Evolutionary conservation across 306 rosid species (phyloP).

Genomic region (Castanea crenata): DNA sequence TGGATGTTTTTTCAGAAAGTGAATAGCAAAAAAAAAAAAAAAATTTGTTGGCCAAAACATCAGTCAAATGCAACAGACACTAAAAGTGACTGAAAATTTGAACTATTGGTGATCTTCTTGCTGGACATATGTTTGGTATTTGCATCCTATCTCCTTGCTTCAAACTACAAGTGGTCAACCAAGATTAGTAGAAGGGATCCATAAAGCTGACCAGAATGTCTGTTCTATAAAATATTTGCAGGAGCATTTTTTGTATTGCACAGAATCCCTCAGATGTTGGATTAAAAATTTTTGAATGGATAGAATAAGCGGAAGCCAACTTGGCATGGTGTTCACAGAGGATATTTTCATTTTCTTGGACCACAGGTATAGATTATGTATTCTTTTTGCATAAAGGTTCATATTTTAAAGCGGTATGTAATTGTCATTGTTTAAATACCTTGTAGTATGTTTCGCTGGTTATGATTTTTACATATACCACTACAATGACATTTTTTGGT

Average conservation of each 20-base stretch:
- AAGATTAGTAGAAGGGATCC: neutral
- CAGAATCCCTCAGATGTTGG: neutral
- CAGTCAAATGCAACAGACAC: constrained; percentile 10
- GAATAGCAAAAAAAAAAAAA: neutral
- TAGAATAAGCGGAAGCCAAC: neutral
- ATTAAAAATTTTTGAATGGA: neutral
- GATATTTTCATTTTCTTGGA: neutral
- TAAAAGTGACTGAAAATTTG: neutral
- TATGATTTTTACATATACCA: neutral
- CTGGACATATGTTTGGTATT: neutral
- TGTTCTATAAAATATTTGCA: neutral
- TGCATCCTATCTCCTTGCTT: neutral
- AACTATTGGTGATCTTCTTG: neutral
- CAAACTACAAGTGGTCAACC: neutral
- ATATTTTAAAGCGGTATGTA: neutral
- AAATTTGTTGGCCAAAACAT: neutral
- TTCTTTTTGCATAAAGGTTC: neutral
- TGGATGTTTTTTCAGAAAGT: neutral
- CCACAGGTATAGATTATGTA: neutral
- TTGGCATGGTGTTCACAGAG: neutral
- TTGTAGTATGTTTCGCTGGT: neutral
- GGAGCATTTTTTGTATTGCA: neutral
- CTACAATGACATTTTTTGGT: neutral
- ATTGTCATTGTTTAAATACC: neutral
- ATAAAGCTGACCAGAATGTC: neutral